phyloP scores from a whole-genome alignment of 495 filamentous ascomycete species.

The Talaromyces liani region DNA sequence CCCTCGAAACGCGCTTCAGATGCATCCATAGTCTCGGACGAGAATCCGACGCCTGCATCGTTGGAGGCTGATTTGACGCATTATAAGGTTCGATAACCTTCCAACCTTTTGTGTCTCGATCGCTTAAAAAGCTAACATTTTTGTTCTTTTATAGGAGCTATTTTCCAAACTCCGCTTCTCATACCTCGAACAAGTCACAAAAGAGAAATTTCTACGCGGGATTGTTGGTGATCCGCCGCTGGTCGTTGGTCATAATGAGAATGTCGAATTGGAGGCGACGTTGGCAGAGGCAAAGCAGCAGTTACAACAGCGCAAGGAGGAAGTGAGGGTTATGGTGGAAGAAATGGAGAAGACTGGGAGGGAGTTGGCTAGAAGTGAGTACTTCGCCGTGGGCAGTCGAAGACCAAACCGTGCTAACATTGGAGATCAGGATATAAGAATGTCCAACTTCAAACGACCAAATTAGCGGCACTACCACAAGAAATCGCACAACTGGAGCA shows the following conservation, averaged over 20 bases:
- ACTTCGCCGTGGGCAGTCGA: too few species aligned
- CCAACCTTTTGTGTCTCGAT: too few species aligned
- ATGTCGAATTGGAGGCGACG: slow-evolving; percentile 66
- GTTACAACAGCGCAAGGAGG: slow-evolving; percentile 69
- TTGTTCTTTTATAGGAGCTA: slow-evolving; percentile 51
- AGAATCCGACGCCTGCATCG: slow-evolving; percentile 63
- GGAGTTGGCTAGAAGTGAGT: slow-evolving; percentile 46
- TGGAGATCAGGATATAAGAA: slow-evolving; percentile 61
- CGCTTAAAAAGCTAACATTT: too few species aligned
- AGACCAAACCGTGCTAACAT: too few species aligned
- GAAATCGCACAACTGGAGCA: slow-evolving; percentile 56
- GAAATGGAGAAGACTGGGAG: slow-evolving; percentile 63
- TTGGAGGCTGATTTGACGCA: slow-evolving; percentile 82
- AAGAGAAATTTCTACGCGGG: slow-evolving; percentile 89
- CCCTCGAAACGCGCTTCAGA: slow-evolving; percentile 58
- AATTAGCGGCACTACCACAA: slow-evolving; percentile 52
- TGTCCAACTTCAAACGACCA: slow-evolving; percentile 52
- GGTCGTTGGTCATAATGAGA: slow-evolving; percentile 75
- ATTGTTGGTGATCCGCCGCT: slow-evolving; percentile 87
- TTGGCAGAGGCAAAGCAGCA: slow-evolving; percentile 65
- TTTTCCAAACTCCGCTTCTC: slow-evolving; percentile 96
- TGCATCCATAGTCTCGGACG: slow-evolving; percentile 54
- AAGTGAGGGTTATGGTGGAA: slow-evolving; percentile 64
- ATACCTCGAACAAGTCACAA: slow-evolving; percentile 73
- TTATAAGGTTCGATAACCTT: slow-evolving; percentile 49